These are phyloP conservation scores for Cryptococcus amylolentus DNA, from an alignment of 1,284 basidiomycete species.

Conservation along the genomic window DNA sequence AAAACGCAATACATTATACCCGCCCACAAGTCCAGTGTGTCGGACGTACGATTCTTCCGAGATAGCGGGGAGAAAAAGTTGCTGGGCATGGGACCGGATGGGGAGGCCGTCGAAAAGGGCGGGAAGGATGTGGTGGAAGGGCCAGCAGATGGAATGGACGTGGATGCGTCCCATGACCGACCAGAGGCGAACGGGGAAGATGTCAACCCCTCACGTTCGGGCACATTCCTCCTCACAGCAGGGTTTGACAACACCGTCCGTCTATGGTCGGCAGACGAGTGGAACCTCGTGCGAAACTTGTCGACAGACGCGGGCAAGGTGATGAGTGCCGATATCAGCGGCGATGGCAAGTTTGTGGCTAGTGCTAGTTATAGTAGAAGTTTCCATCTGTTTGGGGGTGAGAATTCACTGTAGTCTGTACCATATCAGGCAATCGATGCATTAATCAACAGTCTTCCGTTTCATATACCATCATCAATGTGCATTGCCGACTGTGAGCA, in stretches of 20 bases:
- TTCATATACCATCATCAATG: too few relatives aligned
- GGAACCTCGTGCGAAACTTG: constrained; percentile 84
- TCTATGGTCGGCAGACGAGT: constrained; percentile 97
- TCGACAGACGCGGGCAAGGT: constrained; percentile 94
- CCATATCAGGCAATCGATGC: too few relatives aligned
- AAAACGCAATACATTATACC: constrained; percentile 94
- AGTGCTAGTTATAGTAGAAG: constrained; percentile 89
- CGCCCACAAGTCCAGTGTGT: constrained; percentile 89
- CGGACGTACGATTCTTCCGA: constrained; percentile 91
- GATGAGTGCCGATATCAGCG: constrained; percentile 90
- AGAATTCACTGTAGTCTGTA: constrained; percentile 47
- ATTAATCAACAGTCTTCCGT: too few relatives aligned
- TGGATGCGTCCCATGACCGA: constrained; percentile 26
- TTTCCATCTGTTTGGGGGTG: constrained; percentile 82
- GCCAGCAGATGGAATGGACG: constrained; percentile 48
- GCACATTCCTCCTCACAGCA: constrained; percentile 85
- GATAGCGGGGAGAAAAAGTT: constrained; percentile 38
- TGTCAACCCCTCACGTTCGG: constrained; percentile 59
- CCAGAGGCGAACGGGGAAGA: constrained; percentile 41
- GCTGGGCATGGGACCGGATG: constrained; percentile 17
- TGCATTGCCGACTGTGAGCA: too few relatives aligned
- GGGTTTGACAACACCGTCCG: constrained; percentile 96
- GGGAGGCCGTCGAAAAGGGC: constrained; percentile 22
- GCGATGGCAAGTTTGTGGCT: constrained; percentile 77
- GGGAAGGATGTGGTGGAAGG: constrained; percentile 27